Evolutionary conservation across 257 asterid genomes (phyloP).

Genomic region (Plantago elongata): DNA sequence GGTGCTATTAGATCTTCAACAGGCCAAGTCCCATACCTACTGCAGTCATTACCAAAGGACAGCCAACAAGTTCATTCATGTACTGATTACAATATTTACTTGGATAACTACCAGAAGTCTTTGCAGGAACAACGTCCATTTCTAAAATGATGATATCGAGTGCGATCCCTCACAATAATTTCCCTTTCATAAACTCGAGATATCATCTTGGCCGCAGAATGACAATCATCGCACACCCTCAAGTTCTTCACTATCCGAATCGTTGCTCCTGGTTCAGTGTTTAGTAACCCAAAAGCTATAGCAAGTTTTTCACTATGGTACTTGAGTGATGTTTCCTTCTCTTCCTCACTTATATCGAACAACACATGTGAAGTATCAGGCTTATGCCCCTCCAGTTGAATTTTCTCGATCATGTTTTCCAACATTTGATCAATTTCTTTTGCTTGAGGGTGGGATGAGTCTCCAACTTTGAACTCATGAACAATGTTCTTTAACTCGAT

Average conservation of each 20-base stretch:
- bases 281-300: conserved; percentile 43
- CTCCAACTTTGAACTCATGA: conserved; percentile 48
- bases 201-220: conserved; percentile 36
- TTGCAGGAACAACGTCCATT: conserved; percentile 44
- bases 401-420: conserved; percentile 29
- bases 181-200: conserved; percentile 35
- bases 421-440: conserved; percentile 23
- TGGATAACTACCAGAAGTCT: conserved; percentile 40
- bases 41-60: background rate
- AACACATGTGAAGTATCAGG: conserved; percentile 34
- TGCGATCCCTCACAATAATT: conserved; percentile 44
- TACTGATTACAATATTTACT: background rate
- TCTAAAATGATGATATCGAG: conserved; percentile 43
- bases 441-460: conserved; percentile 28
- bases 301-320: conserved; percentile 66
- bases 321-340: conserved; percentile 39
- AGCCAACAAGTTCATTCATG: background rate
- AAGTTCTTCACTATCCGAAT: conserved; percentile 45
- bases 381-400: conserved; percentile 26
- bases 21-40: background rate
- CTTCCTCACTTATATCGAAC: conserved; percentile 47
- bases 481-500: conserved; percentile 28
- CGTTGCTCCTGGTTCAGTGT: conserved; percentile 27
- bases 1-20: background rate
- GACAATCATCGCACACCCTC: conserved; percentile 53